Evolutionary conservation across 129 eudicot species (phyloP), one percentile per base, ranked within the genome.

Genomic region (Erigeron canadensis): DNA sequence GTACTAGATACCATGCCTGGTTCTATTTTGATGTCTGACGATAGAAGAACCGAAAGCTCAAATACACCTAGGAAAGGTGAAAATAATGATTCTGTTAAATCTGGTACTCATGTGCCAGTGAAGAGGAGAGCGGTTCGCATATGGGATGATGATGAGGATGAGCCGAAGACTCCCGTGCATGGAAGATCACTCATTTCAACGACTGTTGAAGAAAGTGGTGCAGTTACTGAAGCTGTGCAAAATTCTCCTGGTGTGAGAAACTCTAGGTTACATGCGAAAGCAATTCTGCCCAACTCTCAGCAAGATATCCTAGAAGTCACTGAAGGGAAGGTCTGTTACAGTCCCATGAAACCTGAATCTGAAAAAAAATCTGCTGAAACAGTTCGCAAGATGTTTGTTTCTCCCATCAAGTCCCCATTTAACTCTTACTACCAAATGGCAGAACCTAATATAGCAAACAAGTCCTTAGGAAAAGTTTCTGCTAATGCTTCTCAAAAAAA

Each of bases 111-210:
- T 68, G 40, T 60, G 19, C 77, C 84, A 18, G 28, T 44, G 53
- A 91, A 84, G 79, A 86, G 93, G 43, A 89, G 95, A 84, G 95
- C 98, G 63, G 96, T 93, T 68, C 86, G 91, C 77, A 71, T 87
- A 11, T 82, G 57, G 75, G 96, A 80, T 39, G 89, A 84, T 16
- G 96, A 89, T 54, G 89, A 80, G 18, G 95, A 87, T 60, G 82
- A 73, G 74, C 89, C 98, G 55, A 93, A 87, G 75, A 93, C 98
- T 45, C 98, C 98, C 5, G 84, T 93, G 40, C 98, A 93, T 80
- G 96, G 90, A 76, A 81, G 82, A 70, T 67, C 81, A 9, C 62
- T 64, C 50, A 47, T 69, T 40, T 72, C 74, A 67, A 81, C 56
- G 72, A 44, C 85, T 67, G 53, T 62, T 13, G 84, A 71, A 79